Percentiles rank a stretch among this genome's conserved stretches.
phyloP scores from a whole-genome alignment of 352 stramenopile species.

The Phytophthora constricta region DNA sequence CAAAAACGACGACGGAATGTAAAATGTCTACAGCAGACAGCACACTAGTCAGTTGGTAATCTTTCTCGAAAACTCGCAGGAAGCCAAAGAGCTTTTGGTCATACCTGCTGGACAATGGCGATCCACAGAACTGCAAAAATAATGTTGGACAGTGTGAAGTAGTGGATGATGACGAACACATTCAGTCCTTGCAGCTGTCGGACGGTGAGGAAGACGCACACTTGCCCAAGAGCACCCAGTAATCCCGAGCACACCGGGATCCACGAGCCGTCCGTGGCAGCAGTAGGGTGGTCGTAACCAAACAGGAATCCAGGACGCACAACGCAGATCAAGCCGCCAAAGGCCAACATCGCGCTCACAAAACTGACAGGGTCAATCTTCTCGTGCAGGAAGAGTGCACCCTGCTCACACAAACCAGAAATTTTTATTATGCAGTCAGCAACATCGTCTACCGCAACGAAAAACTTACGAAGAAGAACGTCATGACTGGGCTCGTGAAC shows the following conservation, averaged over 20 bases:
- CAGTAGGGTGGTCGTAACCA: slow-evolving; percentile 31
- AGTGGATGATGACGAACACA: slow-evolving; percentile 62
- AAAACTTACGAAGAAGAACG: slow-evolving; percentile 34
- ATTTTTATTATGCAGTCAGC: neutral
- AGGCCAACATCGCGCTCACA: slow-evolving; percentile 40
- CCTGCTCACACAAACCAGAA: slow-evolving; percentile 25
- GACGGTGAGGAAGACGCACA: slow-evolving; percentile 59
- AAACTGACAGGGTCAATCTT: slow-evolving; percentile 51
- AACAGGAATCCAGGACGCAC: slow-evolving; percentile 56
- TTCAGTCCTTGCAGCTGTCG: slow-evolving; percentile 53
- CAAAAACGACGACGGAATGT: slow-evolving; percentile 38
- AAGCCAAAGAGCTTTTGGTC: slow-evolving; percentile 47
- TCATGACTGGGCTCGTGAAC: slow-evolving; percentile 47
- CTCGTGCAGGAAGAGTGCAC: slow-evolving; percentile 47
- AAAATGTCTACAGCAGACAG: slow-evolving; percentile 17
- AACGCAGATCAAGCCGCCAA: slow-evolving; percentile 56
- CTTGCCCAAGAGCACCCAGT: slow-evolving; percentile 49
- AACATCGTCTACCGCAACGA: neutral
- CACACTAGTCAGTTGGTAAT: neutral
- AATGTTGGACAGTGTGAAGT: slow-evolving; percentile 61
- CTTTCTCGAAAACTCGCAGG: no score
- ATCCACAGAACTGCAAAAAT: slow-evolving; percentile 47
- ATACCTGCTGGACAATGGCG: slow-evolving; percentile 51
- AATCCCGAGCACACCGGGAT: slow-evolving; percentile 45
- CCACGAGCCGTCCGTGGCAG: slow-evolving; percentile 28